Evolutionary conservation across 2,329 filamentous ascomycete species (phyloP), one percentile per base, ranked within the genome.

Genomic region (Knufia petricola): DNA sequence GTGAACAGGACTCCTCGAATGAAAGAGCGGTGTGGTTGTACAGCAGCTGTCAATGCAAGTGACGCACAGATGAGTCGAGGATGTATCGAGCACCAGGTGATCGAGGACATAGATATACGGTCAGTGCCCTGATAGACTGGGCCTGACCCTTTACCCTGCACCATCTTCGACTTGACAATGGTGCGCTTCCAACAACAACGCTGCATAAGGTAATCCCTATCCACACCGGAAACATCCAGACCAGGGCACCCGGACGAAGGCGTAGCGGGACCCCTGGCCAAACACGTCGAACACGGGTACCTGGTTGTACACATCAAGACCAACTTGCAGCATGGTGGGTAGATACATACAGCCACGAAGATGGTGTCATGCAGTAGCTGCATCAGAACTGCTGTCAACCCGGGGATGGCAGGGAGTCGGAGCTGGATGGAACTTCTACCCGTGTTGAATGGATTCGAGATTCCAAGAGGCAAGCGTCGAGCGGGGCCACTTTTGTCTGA

Each of bases 91-190:
- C 43, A 45, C 17, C 39, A 21, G 21, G 15, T 37, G 43, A 46
- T 46, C 30, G 43, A 38, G 32, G 43, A 37, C 32, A 17, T 15
- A 26, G 15, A 47, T 47, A 47, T 47, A 47, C 19, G 19, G 21
- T 12, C 36, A 10, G 17, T 24, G 12, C n/a, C 12, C 31, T 13
- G 4, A 39, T 20, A 2, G 3, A 38, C 31, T 21, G n/a, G 3
- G n/a, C n/a, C 15, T 36, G 28, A 36, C 44, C 44, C 21, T 39
- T 39, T 47, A 30, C 44, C 44, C 44, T 47, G 44, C 44, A 21
- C 19, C 15, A 12, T 15, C 32, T 23, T 37, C 19, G 24, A 32
- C 3, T 39, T 28, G 9, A n/a, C n/a, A n/a, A 24, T 20, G 34
- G 28, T 47, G 19, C 44, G 23, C 19, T 37, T 10, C 17, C 31